Evolutionary conservation across 2,329 filamentous ascomycete genomes (phyloP), one percentile per base, ranked within the genome.

Genomic region (Diplocarpon rosae): DNA sequence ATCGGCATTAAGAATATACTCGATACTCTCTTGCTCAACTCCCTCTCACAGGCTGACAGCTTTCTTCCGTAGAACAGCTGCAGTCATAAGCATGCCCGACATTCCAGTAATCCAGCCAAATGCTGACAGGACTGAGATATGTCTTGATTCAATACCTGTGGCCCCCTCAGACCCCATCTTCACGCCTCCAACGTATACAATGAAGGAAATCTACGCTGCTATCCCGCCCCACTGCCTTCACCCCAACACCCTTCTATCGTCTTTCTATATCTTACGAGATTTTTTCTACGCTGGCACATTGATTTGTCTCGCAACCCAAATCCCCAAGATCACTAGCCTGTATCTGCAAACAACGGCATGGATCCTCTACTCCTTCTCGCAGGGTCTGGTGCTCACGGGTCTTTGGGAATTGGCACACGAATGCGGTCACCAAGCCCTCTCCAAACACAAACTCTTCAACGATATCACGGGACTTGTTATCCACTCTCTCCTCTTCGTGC

Each of bases 351-450:
- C 62, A 45, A 54, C 64, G 10, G 69, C 71, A 46, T 83, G 76
- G 76, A 63, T 65, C 27, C 59, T 64, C 35, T 84, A 85, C 61
- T 72, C 75, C 51, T 80, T 77, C 61, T 55, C 74, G 37, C 78
- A 83, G 63, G 80, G 80, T 40, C 71, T 80, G 24, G 65, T 82
- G 53, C 76, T 77, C 60, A 83, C 78, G 2, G 80, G 80, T 3
- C 65, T 85, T 54, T 85, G 80, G 81, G 79, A 82, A 52, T 66
- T 84, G 33, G 80, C 75, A 13, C 81, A 85, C 60, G 81, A 85
- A 62, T 80, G 76, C 60, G 81, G 81, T 41, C 81, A 85, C 61
- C 75, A 76, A 14, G 78, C 79, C 38, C 80, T 85, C 61, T 80
- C 76, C n/a, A 61, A 65, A 16, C 68, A 73, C 61, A 65, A 65